phyloP scores from a whole-genome alignment of 805 yeast genomes.

The Pichia scutulata region DNA sequence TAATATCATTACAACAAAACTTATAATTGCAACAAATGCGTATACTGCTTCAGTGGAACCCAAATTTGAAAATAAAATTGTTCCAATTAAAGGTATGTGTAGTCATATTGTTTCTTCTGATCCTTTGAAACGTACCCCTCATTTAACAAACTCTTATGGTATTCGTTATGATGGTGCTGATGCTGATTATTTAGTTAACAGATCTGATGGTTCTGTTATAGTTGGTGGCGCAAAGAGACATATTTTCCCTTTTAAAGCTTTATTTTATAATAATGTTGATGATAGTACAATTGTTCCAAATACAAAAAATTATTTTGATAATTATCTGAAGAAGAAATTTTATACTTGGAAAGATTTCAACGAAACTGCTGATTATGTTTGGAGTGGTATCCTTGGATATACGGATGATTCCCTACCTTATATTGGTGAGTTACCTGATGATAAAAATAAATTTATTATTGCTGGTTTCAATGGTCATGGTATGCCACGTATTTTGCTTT shows the following conservation, averaged over 20 bases:
- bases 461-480: constrained; percentile 49
- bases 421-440: constrained; percentile 33
- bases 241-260: constrained; percentile 19
- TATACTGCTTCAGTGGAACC: constrained; percentile 24
- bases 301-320: constrained; percentile 19
- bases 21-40: constrained; percentile 34
- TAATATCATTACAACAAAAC: constrained; percentile 24
- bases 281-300: constrained; percentile 27
- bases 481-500: constrained; percentile 39
- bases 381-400: constrained; percentile 45
- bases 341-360: constrained; percentile 28
- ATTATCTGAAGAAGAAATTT: constrained; percentile 27
- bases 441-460: constrained; percentile 29
- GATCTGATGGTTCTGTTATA: constrained; percentile 31
- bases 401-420: constrained; percentile 34
- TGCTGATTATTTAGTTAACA: constrained; percentile 30
- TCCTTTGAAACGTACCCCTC: constrained; percentile 22
- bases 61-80: constrained; percentile 24
- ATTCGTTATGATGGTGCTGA: constrained; percentile 19
- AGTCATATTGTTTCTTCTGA: constrained; percentile 23
- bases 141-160: constrained; percentile 31
- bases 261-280: constrained; percentile 27
- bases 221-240: constrained; percentile 28
- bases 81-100: constrained; percentile 30
- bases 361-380: constrained; percentile 22